Conservation (phyloP, 371 early-diverging fungal genomes). For the Rhizopus arrhizus region DNA sequence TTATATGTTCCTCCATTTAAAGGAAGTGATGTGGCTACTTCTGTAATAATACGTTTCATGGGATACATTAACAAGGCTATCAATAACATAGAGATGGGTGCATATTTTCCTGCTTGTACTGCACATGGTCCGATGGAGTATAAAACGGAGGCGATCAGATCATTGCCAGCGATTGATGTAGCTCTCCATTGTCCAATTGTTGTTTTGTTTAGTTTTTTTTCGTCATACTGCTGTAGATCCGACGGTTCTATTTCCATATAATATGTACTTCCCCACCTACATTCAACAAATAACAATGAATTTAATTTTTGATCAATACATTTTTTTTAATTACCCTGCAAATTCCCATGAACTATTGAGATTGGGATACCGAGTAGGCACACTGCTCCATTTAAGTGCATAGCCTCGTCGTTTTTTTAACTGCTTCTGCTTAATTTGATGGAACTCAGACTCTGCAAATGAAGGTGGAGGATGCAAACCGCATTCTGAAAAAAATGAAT, state of each 20-base stretch:
- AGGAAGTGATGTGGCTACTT: constrained; percentile 55
- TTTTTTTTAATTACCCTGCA: constrained; percentile 35
- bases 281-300: not conserved
- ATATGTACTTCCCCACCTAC: constrained; percentile 51
- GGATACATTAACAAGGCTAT: constrained; percentile 54
- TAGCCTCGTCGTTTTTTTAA: constrained; percentile 21
- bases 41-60: constrained; percentile 52
- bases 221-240: constrained; percentile 24
- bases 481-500: not conserved
- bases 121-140: constrained; percentile 56
- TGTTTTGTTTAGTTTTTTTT: constrained; percentile 12
- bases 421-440: constrained; percentile 38
- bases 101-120: constrained; percentile 53
- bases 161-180: constrained; percentile 61
- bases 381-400: constrained; percentile 38
- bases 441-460: constrained; percentile 52
- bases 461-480: constrained; percentile 34
- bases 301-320: not conserved
- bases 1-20: constrained; percentile 63
- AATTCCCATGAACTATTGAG: constrained; percentile 47
- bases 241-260: constrained; percentile 44
- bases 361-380: constrained; percentile 43
- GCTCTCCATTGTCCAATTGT: constrained; percentile 51
- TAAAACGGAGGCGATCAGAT: constrained; percentile 54
- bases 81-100: constrained; percentile 56